Evolutionary conservation across 768 basidiomycete species (phyloP).

Genomic region (Pleurotus cornucopiae): DNA sequence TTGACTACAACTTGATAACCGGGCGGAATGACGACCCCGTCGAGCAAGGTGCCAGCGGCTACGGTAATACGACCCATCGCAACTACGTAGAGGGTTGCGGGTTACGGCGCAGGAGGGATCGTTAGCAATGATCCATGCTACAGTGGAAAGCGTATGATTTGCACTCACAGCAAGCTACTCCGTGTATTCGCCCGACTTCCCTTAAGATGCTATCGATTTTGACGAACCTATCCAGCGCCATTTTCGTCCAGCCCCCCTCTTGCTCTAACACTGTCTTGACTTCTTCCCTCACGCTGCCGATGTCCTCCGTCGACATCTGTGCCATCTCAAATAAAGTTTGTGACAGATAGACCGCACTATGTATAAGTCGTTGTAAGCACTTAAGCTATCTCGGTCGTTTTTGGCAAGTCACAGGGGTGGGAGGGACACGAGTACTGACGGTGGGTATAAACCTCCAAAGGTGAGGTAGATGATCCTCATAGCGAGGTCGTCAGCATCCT

Average conservation of each 20-base stretch:
- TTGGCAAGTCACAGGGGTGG: no score
- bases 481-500: slow-evolving; percentile 22
- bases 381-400: neutral
- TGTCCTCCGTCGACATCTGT: slow-evolving; percentile 20
- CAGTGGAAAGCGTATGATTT: no score
- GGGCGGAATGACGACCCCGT: slow-evolving; percentile 27
- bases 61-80: slow-evolving; percentile 25
- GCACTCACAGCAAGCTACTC: slow-evolving; percentile 28
- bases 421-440: slow-evolving; percentile 23
- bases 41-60: slow-evolving; percentile 22
- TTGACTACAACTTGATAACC: slow-evolving; percentile 29
- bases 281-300: slow-evolving; percentile 28
- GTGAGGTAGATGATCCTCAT: slow-evolving; percentile 32
- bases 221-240: slow-evolving; percentile 25
- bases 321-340: slow-evolving; percentile 30
- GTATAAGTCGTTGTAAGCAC: neutral
- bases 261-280: slow-evolving; percentile 27
- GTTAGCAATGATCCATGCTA: no score
- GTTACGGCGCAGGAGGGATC: no score
- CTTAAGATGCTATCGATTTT: slow-evolving; percentile 32
- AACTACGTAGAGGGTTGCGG: slow-evolving; percentile 20
- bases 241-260: slow-evolving; percentile 33
- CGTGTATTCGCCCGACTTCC: slow-evolving; percentile 30
- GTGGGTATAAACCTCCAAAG: slow-evolving; percentile 35
- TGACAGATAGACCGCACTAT: slow-evolving; percentile 32